A percentile compares a stretch with the other conserved stretches of the same genome.
Evolutionary conservation across 2,329 filamentous ascomycete genomes (phyloP).

Genomic region (Pezicula carpinea): DNA sequence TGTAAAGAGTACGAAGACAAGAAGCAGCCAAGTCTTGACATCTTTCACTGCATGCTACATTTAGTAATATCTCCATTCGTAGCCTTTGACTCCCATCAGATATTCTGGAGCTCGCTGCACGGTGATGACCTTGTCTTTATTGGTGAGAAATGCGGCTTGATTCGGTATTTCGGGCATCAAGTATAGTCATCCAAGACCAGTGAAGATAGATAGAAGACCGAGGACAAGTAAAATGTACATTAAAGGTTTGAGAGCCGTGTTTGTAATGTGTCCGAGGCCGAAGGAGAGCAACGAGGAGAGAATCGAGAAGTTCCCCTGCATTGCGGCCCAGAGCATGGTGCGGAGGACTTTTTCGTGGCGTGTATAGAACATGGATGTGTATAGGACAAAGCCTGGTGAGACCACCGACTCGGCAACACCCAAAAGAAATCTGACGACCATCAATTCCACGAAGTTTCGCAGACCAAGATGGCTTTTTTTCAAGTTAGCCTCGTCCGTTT

Average conservation of each 20-base stretch:
- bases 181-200: conserved; percentile 38
- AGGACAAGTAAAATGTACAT: conserved; percentile 43
- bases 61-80: conserved; percentile 40
- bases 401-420: conserved; percentile 28
- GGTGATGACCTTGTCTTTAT: conserved; percentile 42
- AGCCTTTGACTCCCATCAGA: conserved; percentile 33
- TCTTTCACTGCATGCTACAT: conserved; percentile 41
- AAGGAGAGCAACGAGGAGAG: background rate
- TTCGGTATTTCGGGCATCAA: conserved; percentile 72
- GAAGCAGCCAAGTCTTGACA: conserved; percentile 38
- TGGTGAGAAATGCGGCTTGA: conserved; percentile 64
- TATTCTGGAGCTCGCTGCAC: conserved; percentile 28
- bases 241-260: conserved; percentile 37
- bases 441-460: conserved; percentile 20
- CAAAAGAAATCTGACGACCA: conserved; percentile 25
- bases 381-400: conserved; percentile 29
- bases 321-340: background rate
- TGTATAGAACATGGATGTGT: conserved; percentile 30
- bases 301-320: background rate
- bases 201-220: conserved; percentile 38
- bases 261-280: conserved; percentile 39
- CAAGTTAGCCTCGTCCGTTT: background rate
- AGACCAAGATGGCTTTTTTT: conserved; percentile 14
- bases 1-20: conserved; percentile 38
- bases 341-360: conserved; percentile 28